Base-by-base conservation (phyloP, 1,284 basidiomycete genomes). In the Ganoderma resinaceum region DNA sequence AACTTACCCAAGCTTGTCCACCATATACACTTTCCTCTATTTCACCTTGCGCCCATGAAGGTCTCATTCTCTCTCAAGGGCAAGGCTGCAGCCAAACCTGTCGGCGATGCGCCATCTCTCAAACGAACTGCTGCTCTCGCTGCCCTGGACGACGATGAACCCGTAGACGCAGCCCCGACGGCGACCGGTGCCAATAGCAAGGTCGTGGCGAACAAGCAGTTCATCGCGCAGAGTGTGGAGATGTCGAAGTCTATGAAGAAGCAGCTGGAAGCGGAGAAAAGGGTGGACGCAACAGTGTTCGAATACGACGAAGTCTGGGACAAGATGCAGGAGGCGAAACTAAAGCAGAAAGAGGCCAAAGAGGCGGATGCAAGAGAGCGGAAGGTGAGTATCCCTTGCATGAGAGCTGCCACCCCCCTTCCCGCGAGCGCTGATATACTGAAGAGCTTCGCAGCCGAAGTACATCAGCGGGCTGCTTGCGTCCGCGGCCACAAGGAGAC, bases 281-380 rank as follows among this genome's bases (percentile, higher is more conserved):
- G 86, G 72, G 82, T 96, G 3, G 98, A 99, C 77, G 80, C 87
- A 57, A 93, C 91, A 3, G 93, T 98, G 11, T 99, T 94, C 79
- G 92, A 98, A 80, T 99, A 99, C 76, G 98, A 99, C 77, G 94
- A 95, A 78, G 92, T 99, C 7, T 99, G 93, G 87, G 98, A 99
- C 76, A 89, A 87, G 73, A 98, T 99, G 92, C 97, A 99, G 82
- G 88, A 91, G 70, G 92, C 91, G 1, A 95, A 96, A 80, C 83
- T 84, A 70, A 83, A 83, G 67, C 91, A 91, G 77, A 93, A 95
- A 76, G 87, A 88, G 76, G 85, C 83, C 1, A 95, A 95, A 78
- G 91, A 94, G 72, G 82, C 82, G 14, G 93, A 93, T 71, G 76
- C 89, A 23, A 89, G 88, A 74, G 90, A 91, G 76, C 84, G 94